Evolutionary conservation across 257 asterid species (phyloP).

Genomic region (Capsicum pubescens): DNA sequence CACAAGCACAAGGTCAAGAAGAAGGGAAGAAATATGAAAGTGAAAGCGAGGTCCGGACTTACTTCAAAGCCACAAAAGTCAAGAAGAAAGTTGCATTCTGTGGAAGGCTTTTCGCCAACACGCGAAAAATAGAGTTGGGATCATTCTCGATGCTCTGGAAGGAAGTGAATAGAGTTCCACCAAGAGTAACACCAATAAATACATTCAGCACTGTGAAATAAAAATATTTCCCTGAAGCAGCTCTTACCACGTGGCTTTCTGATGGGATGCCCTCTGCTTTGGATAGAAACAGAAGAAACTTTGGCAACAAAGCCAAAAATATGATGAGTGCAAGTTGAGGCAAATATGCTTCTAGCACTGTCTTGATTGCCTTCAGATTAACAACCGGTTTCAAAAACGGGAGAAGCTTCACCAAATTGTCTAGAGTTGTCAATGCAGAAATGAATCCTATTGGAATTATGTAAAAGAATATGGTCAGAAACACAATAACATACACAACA

Average conservation of each 20-base stretch:
- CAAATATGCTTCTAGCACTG: conserved; percentile 80
- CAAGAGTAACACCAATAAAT: conserved; percentile 84
- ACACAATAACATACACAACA: conserved; percentile 61
- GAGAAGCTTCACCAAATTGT: conserved; percentile 69
- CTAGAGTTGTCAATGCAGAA: conserved; percentile 88
- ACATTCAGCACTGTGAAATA: conserved; percentile 83
- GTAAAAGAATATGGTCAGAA: conserved; percentile 88
- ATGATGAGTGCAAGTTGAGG: conserved; percentile 91
- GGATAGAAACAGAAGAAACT: conserved; percentile 73
- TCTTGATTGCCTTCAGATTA: conserved; percentile 46
- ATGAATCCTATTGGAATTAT: conserved; percentile 83
- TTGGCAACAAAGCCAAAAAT: conserved; percentile 83
- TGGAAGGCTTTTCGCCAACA: conserved; percentile 86
- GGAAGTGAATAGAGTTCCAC: conserved; percentile 64
- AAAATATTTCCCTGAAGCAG: conserved; percentile 91
- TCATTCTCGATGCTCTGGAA: conserved; percentile 55
- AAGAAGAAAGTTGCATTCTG: conserved; percentile 94
- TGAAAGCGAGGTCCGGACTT: conserved; percentile 41
- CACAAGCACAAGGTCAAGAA: conserved; percentile 83
- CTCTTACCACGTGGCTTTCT: conserved; percentile 72
- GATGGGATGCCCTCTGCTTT: conserved; percentile 90
- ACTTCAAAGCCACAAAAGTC: conserved; percentile 93
- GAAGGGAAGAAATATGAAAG: conserved; percentile 44
- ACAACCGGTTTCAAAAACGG: conserved; percentile 72
- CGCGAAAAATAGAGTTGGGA: conserved; percentile 45